phyloP scores from a whole-genome alignment of 257 asterid genomes.

The Nicotiana knightiana region DNA sequence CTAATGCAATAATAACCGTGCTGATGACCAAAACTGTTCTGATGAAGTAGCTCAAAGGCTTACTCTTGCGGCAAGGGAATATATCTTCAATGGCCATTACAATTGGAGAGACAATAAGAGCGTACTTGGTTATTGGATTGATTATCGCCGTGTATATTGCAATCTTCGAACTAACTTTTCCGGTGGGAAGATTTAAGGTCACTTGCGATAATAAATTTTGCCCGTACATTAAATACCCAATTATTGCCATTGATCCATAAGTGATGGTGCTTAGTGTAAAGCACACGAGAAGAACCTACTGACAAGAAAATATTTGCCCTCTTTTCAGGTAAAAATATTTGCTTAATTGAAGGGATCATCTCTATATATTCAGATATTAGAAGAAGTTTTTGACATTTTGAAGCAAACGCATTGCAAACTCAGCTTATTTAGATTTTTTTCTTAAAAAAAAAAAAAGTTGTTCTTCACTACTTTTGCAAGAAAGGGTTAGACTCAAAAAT shows the following conservation, averaged over 20 bases:
- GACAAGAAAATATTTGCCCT: too few relatives aligned
- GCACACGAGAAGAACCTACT: conserved; percentile 41
- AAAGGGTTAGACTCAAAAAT: too few relatives aligned
- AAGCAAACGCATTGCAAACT: too few relatives aligned
- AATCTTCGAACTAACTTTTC: conserved; percentile 29
- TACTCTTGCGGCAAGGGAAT: neutral
- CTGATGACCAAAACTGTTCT: conserved; percentile 16
- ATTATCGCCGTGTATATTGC: conserved; percentile 43
- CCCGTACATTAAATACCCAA: conserved; percentile 53
- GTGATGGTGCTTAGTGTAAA: conserved; percentile 32
- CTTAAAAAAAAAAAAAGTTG: too few relatives aligned
- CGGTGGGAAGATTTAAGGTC: conserved; percentile 34
- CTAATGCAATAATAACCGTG: conserved; percentile 12
- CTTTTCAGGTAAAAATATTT: too few relatives aligned
- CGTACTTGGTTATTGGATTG: conserved; percentile 19
- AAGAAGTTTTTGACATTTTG: too few relatives aligned
- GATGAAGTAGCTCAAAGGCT: neutral
- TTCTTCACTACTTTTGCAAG: too few relatives aligned
- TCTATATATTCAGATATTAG: too few relatives aligned
- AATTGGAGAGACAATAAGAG: conserved; percentile 12
- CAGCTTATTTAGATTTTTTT: too few relatives aligned
- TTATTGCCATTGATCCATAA: conserved; percentile 43
- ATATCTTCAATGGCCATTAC: conserved; percentile 14
- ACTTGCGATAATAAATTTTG: conserved; percentile 24
- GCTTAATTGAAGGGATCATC: too few relatives aligned